phyloP scores from a whole-genome alignment of 2,329 filamentous ascomycete genomes.

The Teratosphaeria nubilosa region DNA sequence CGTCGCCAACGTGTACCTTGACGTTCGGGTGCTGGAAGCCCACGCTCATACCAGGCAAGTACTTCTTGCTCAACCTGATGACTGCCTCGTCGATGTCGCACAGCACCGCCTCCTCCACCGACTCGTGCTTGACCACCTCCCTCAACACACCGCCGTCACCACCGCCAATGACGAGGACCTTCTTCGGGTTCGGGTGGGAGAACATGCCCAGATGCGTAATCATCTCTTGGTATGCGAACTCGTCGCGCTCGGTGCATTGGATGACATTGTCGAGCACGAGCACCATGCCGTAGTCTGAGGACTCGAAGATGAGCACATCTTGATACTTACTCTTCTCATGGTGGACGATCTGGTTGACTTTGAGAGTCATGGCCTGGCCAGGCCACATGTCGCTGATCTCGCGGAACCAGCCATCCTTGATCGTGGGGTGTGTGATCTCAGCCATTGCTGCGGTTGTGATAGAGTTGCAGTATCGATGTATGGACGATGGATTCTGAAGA shows the following conservation, averaged over 20 bases:
- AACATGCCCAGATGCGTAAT: slow-evolving; percentile 98
- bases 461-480: not conserved
- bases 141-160: slow-evolving; percentile 95
- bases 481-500: not conserved
- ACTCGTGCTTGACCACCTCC: slow-evolving; percentile 98
- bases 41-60: slow-evolving; percentile 85
- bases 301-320: slow-evolving; percentile 98
- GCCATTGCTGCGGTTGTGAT: slow-evolving; percentile 40
- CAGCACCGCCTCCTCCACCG: slow-evolving; percentile 87
- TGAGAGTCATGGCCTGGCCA: slow-evolving; percentile 96
- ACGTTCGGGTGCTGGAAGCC: slow-evolving; percentile 88
- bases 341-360: slow-evolving; percentile 94
- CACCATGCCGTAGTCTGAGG: slow-evolving; percentile 90
- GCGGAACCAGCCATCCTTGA: slow-evolving; percentile 99
- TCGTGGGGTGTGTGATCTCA: slow-evolving; percentile 65
- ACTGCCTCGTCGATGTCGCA: slow-evolving; percentile 99
- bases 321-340: slow-evolving; percentile 99
- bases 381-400: slow-evolving; percentile 99
- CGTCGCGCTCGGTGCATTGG: slow-evolving; percentile 95
- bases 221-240: slow-evolving; percentile 99
- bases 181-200: slow-evolving; percentile 96
- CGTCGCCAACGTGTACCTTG: slow-evolving; percentile 86
- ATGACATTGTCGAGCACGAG: slow-evolving; percentile 98
- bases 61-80: slow-evolving; percentile 96
- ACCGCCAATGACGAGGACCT: slow-evolving; percentile 94